Conservation (phyloP, 306 rosid genomes). For the Herpetospermum pedunculosum region DNA sequence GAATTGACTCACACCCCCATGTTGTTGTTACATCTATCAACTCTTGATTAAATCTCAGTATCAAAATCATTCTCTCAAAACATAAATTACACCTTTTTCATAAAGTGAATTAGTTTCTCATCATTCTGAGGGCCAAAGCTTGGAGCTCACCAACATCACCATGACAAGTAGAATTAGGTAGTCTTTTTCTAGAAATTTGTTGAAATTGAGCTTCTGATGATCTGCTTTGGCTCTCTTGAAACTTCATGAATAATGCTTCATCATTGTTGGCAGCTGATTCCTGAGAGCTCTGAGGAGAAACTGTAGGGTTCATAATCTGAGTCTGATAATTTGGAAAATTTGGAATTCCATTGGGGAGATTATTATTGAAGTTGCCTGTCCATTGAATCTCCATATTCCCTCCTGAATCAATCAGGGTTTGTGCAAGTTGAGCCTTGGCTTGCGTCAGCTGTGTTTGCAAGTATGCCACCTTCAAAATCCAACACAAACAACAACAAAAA, state of each 20-base stretch:
- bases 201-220: constrained; percentile 27
- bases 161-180: constrained; percentile 10
- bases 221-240: constrained; percentile 46
- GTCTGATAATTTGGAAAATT: constrained; percentile 22
- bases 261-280: constrained; percentile 53
- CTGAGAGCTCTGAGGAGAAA: constrained; percentile 81
- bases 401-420: constrained; percentile 31
- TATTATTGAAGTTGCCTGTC: constrained; percentile 19
- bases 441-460: constrained; percentile 85
- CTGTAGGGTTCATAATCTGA: constrained; percentile 32
- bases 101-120: constrained; percentile 36
- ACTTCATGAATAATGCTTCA: constrained; percentile 23
- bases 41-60: too few relatives aligned
- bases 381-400: constrained; percentile 38
- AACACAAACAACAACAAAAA: neutral
- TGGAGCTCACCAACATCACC: constrained; percentile 82
- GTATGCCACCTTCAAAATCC: constrained; percentile 54
- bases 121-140: constrained; percentile 84
- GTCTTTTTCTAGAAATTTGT: constrained; percentile 33
- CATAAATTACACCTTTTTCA: neutral
- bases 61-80: neutral
- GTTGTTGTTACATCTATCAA: too few relatives aligned
- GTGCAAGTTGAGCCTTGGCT: constrained; percentile 66
- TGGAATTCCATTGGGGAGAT: constrained; percentile 17
- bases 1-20: too few relatives aligned